phyloP scores from a whole-genome alignment of 2,329 filamentous ascomycete genomes.

The Trichoderma aggressivum region DNA sequence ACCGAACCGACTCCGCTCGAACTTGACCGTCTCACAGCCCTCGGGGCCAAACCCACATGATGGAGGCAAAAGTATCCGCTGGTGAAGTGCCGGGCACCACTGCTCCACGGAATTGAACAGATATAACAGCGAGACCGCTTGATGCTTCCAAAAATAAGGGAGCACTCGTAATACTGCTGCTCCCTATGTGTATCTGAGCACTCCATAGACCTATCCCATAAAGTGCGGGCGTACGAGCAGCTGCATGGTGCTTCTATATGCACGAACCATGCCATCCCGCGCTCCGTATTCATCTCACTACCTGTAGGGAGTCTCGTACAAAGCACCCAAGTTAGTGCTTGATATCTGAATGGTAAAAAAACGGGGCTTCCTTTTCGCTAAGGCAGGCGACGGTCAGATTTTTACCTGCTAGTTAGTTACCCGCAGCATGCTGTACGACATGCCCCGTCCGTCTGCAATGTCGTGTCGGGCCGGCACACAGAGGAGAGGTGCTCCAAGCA shows the following conservation, averaged over 20 bases:
- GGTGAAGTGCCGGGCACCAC: not conserved
- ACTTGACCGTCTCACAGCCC: not conserved
- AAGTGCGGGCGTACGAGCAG: not conserved
- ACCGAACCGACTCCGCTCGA: not conserved
- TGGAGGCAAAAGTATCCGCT: not conserved
- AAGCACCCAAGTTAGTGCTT: not conserved
- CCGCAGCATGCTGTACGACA: constrained; percentile 18
- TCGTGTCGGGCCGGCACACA: constrained; percentile 12
- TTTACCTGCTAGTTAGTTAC: not conserved
- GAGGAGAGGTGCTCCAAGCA: not conserved
- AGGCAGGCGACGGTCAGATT: constrained; percentile 11
- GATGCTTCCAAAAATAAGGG: not conserved
- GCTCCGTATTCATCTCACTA: not conserved
- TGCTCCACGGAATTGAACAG: not conserved
- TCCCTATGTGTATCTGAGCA: not conserved
- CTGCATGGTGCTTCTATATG: constrained; percentile 1
- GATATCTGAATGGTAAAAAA: not conserved
- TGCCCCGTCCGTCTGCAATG: constrained; percentile 7
- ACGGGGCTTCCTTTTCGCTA: constrained; percentile 10
- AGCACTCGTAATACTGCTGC: not conserved
- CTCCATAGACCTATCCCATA: not conserved
- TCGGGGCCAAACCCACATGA: not conserved
- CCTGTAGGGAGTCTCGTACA: not conserved
- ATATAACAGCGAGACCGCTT: not conserved
- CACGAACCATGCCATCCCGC: not conserved